Percentiles rank a stretch among this genome's conserved stretches.
These are phyloP conservation scores for Phytopythium vexans DNA, from an alignment of 352 stramenopile genomes.

Conservation along the genomic window DNA sequence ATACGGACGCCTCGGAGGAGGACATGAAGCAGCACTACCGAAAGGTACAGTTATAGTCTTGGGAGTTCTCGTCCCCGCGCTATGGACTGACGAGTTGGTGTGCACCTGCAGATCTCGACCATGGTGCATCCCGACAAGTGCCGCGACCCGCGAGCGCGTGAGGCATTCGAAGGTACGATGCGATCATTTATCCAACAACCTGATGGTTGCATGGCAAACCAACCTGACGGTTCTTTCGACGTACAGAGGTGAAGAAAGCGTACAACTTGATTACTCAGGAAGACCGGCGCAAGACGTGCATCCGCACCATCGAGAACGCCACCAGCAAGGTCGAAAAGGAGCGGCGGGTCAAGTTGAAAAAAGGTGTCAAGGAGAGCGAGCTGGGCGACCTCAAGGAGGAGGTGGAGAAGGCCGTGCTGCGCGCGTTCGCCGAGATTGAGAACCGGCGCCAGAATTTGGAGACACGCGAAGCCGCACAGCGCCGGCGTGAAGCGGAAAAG, in stretches of 20 bases:
- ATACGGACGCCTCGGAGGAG: constrained; percentile 80
- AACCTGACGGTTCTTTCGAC: neutral
- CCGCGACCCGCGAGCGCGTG: constrained; percentile 59
- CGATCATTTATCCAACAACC: neutral
- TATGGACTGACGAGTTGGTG: neutral
- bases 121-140: constrained; percentile 89
- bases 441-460: constrained; percentile 75
- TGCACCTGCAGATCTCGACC: constrained; percentile 58
- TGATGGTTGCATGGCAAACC: constrained; percentile 1
- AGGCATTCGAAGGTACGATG: constrained; percentile 81
- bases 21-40: constrained; percentile 91
- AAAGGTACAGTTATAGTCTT: constrained; percentile 50
- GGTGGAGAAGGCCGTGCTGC: constrained; percentile 74
- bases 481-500: constrained; percentile 65
- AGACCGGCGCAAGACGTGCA: constrained; percentile 76
- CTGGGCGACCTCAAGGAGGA: constrained; percentile 57
- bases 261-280: constrained; percentile 84
- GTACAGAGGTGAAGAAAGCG: constrained; percentile 79
- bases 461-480: constrained; percentile 62
- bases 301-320: constrained; percentile 77
- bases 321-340: constrained; percentile 71
- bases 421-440: constrained; percentile 83
- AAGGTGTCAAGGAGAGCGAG: constrained; percentile 71
- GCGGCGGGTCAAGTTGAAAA: constrained; percentile 69
- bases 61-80: neutral